These are phyloP conservation scores for Cordia subcordata DNA, from an alignment of 257 asterid genomes.

Conservation along the genomic window DNA sequence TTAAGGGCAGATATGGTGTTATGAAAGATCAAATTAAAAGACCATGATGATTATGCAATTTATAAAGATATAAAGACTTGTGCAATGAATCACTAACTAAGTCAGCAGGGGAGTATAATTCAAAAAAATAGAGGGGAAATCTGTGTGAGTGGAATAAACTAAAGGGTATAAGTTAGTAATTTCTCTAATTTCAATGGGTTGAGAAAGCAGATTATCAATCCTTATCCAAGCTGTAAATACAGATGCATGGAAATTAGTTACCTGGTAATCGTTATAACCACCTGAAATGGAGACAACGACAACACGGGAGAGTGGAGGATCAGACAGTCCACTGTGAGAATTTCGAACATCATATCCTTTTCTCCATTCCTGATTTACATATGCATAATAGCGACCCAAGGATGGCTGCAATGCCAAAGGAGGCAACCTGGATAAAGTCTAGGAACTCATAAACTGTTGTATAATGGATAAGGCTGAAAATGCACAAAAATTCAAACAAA, in stretches of 20 bases:
- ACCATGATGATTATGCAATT: too few relatives aligned
- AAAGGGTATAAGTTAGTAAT: too few relatives aligned
- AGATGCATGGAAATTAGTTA: constrained; percentile 23
- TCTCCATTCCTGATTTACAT: constrained; percentile 80
- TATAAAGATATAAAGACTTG: too few relatives aligned
- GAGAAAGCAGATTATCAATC: neutral
- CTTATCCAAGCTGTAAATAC: neutral
- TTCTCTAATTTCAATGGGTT: too few relatives aligned
- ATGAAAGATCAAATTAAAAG: too few relatives aligned
- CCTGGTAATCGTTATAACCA: constrained; percentile 98
- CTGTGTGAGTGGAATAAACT: too few relatives aligned
- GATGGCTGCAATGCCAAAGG: constrained; percentile 94
- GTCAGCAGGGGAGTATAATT: too few relatives aligned
- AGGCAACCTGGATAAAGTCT: constrained; percentile 62
- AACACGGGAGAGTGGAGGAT: constrained; percentile 65
- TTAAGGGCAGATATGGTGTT: too few relatives aligned
- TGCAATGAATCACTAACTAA: too few relatives aligned
- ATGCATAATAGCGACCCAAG: constrained; percentile 73
- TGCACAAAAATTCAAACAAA: neutral
- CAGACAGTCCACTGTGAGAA: constrained; percentile 60
- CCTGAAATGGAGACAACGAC: constrained; percentile 84
- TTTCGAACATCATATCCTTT: constrained; percentile 69
- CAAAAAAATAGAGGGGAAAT: too few relatives aligned
- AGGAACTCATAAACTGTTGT: constrained; percentile 9
- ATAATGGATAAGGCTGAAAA: constrained; percentile 14